Base-by-base conservation (phyloP, 2,329 filamentous ascomycete species). In the Fusarium gaditjirri region DNA sequence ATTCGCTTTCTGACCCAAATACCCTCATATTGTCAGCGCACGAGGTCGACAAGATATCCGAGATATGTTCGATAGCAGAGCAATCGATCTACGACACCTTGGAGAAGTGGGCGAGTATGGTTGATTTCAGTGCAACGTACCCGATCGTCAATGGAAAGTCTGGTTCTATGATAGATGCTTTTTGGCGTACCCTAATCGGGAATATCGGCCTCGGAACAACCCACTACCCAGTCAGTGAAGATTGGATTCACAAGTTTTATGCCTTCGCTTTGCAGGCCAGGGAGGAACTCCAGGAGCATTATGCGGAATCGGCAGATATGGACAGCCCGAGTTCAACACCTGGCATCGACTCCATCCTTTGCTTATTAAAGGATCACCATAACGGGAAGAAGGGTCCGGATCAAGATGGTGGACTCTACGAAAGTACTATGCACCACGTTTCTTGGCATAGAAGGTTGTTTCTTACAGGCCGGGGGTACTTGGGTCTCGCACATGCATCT, bases 221-320 rank as follows among this genome's bases (percentile, higher is more conserved):
- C 0, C 1, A 1, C 21, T 53, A 53, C 19, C 23, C 49, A 2
- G 33, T 52, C 1, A 9, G 1, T 2, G 9, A 38, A 38, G 19
- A 27, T 1, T 53, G 49, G 33, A 5, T 8, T 12, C 3, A 12
- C 6, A 53, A n/a, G 2, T 53, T 53, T 5, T 1, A 23, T 1
- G 33, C 19, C 0, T 53, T 53, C 38, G 5, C 10, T 2, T 12
- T 53, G 13, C 23, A 53, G 4, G 23, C 49, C 2, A 13, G 10
- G 5, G 5, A 16, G 7, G 9, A 17, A 17, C 13, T 53, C 7
- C 33, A 5, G 23, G 3, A 4, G 9, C 6, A 16, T 2, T 4
- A 27, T 36, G 2, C 6, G 1, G 25, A 1, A 4, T 36, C 13
- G 6, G 1, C n/a, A 27, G 49, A 2, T 5, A 1, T 2, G 6